Percentiles rank a stretch among this genome's conserved stretches.
phyloP scores from a whole-genome alignment of 495 filamentous ascomycete genomes.

The Aspergillus conjunctus region DNA sequence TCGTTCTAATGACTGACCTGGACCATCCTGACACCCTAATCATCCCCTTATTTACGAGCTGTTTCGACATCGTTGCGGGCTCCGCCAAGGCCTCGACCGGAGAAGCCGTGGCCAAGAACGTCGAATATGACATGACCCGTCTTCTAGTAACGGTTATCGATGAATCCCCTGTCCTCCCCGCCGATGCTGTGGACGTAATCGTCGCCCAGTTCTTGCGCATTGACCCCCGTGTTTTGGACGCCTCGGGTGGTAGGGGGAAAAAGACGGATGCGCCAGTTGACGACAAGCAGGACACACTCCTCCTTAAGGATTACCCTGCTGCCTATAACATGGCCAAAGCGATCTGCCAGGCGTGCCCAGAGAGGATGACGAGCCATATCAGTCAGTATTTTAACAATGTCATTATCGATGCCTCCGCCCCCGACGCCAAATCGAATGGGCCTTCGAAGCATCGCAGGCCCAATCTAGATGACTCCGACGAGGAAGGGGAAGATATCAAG shows the following conservation, averaged over 20 bases:
- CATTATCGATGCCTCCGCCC: constrained; percentile 79
- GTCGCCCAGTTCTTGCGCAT: constrained; percentile 93
- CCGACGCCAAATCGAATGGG: constrained; percentile 36
- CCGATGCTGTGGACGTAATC: constrained; percentile 87
- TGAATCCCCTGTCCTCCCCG: constrained; percentile 76
- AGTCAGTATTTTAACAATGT: constrained; percentile 98
- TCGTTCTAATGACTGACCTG: constrained; percentile 90
- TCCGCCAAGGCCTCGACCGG: constrained; percentile 70
- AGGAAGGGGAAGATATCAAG: constrained; percentile 82
- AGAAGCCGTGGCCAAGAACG: constrained; percentile 82
- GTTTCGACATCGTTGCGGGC: constrained; percentile 91
- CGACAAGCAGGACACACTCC: constrained; percentile 75
- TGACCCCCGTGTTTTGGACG: constrained; percentile 60
- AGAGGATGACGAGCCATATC: constrained; percentile 90
- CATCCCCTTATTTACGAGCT: constrained; percentile 75
- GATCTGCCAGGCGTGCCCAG: constrained; percentile 85
- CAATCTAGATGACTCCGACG: constrained; percentile 69
- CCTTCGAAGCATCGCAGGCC: constrained; percentile 51
- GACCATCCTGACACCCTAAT: constrained; percentile 75
- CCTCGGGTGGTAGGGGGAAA: constrained; percentile 53
- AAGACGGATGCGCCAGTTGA: constrained; percentile 61
- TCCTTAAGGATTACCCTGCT: constrained; percentile 81
- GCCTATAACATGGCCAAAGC: constrained; percentile 96
- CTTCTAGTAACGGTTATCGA: constrained; percentile 85
- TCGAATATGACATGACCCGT: constrained; percentile 88